phyloP scores from a whole-genome alignment of 164 flowering plant genomes.

The Umbellularia californica region DNA sequence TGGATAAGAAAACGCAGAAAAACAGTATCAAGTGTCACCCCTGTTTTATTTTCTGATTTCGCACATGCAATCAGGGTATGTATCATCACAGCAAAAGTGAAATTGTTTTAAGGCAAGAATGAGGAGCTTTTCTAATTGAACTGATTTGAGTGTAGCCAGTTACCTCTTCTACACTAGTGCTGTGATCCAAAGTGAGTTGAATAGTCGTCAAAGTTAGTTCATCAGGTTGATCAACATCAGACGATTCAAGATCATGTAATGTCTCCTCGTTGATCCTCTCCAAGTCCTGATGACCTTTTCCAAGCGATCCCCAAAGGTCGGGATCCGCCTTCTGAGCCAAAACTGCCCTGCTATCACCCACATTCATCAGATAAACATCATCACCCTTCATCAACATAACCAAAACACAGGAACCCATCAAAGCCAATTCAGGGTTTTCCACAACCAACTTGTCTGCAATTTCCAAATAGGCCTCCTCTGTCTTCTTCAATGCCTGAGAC shows the following conservation, averaged over 20 bases:
- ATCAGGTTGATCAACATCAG: slow-evolving; percentile 25
- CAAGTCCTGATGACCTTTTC: slow-evolving; percentile 33
- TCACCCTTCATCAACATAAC: slow-evolving; percentile 82
- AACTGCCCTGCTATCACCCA: slow-evolving; percentile 75
- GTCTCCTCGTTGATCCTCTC: slow-evolving; percentile 49
- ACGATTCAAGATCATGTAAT: slow-evolving; percentile 28
- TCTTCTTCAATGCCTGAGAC: slow-evolving; percentile 58
- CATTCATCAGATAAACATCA: slow-evolving; percentile 79
- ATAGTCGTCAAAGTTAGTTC: slow-evolving; percentile 28
- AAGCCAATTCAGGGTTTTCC: slow-evolving; percentile 76
- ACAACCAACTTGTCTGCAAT: slow-evolving; percentile 57
- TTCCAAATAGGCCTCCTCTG: slow-evolving; percentile 71
- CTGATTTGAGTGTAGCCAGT: background rate
- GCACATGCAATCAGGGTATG: too few species aligned
- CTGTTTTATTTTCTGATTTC: too few species aligned
- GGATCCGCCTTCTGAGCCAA: slow-evolving; percentile 44
- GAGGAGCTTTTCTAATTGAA: too few species aligned
- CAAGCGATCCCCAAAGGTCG: slow-evolving; percentile 21
- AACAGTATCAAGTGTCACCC: too few species aligned
- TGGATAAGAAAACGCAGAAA: too few species aligned
- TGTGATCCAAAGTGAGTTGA: slow-evolving; percentile 71
- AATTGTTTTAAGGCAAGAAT: too few species aligned
- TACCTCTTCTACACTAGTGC: slow-evolving; percentile 60
- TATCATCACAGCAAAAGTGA: too few species aligned
- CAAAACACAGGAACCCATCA: slow-evolving; percentile 92